Evolutionary conservation across 495 filamentous ascomycete genomes (phyloP), one percentile per base, ranked within the genome.

Genomic region (Neurospora sp.): DNA sequence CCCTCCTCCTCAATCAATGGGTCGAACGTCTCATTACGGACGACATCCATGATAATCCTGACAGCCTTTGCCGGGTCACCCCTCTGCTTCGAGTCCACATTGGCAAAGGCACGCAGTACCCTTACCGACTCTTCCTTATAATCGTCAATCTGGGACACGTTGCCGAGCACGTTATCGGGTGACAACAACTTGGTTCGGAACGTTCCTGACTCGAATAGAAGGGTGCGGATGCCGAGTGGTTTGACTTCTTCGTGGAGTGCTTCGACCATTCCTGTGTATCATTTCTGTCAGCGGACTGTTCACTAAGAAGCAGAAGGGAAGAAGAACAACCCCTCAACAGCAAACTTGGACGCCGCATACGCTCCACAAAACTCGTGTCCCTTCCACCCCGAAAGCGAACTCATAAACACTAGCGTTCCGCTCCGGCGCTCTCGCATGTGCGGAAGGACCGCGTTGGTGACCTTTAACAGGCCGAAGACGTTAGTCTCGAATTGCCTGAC

Each of bases 381-480:
- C 37, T 69, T 69, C 77, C 74, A 78, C 16, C 75, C 74, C 42
- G 75, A 40, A 6, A 73, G 71, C n/a, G 77, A 73, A n/a, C 77
- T 72, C 22, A 78, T 71, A 48, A 74, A 78, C 27, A 72, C 72
- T 18, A 89, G 79, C 8, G 85, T 82, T 0, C 87, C 88, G 27
- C 82, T 83, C 7, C 77, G 77, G 27, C 79, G 78, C 22, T 79
- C 82, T 1, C 87, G 80, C 71, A 89, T 82, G 8, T 85, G 78
- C 3, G 83, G 82, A 31, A 88, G 76, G 0, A 84, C 79, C 20
- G 83, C 81, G 53, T 79, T 80, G 14, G 85, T 87, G 44, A 86
- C 76, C 18, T 79, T 76, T 1, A 87, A 78, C 9, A 84, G 79
- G 12, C 81, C 87, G 75, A 82, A 87, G 74, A 88, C 85, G 75